Percentiles rank a stretch among this genome's conserved stretches.
Evolutionary conservation across 805 yeast genomes (phyloP).

Genomic region (Suhomyces sp.): DNA sequence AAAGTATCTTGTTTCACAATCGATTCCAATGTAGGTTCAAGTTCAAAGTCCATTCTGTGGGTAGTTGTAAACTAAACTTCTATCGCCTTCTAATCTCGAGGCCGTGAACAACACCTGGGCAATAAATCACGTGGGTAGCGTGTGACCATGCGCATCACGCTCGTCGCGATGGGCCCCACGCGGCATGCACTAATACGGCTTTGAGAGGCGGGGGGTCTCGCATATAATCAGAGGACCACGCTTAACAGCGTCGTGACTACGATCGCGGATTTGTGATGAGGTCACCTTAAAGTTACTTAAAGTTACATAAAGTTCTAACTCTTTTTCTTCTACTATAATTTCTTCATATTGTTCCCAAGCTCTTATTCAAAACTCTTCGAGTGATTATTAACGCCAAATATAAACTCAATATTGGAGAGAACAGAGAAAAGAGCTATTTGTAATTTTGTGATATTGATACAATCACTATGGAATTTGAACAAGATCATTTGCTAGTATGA

Average conservation of each 20-base stretch:
- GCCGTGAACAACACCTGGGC: not conserved
- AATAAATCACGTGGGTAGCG: not conserved
- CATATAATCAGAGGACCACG: not conserved
- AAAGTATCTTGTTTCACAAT: conserved; percentile 61
- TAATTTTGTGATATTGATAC: not conserved
- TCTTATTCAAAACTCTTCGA: not conserved
- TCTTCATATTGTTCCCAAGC: not conserved
- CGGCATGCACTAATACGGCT: not conserved
- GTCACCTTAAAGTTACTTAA: not conserved
- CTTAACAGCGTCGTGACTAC: not conserved
- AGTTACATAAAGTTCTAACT: not conserved
- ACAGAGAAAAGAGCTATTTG: not conserved
- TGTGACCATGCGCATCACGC: not conserved
- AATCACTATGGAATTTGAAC: not conserved
- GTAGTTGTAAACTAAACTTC: not conserved
- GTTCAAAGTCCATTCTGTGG: conserved; percentile 50
- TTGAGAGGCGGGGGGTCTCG: not conserved
- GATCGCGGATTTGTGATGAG: not conserved
- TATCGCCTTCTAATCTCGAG: not conserved
- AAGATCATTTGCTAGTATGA: conserved; percentile 41
- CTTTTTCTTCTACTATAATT: not conserved
- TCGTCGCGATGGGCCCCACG: not conserved
- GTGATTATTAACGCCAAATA: not conserved
- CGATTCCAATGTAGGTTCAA: conserved; percentile 71
- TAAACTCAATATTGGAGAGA: not conserved